Conservation (phyloP, 208 protist species). For the Trypanosoma theileri region DNA sequence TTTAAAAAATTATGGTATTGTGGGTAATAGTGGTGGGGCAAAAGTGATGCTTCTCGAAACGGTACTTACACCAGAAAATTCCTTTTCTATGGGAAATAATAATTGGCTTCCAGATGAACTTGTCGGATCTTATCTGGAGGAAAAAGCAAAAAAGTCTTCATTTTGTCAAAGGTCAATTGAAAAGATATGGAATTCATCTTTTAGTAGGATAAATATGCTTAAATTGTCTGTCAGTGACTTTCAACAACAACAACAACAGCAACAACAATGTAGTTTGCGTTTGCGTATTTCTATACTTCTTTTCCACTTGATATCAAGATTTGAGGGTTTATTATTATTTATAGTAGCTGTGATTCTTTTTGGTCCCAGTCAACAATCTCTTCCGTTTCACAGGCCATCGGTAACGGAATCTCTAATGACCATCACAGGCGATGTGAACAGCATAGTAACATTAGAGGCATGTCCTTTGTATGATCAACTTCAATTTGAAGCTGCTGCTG, state of each 20-base stretch:
- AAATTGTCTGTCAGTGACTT: constrained; percentile 20
- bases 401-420: constrained; percentile 35
- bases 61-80: constrained; percentile 10
- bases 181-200: background rate
- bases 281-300: constrained; percentile 19
- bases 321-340: constrained; percentile 52
- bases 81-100: background rate
- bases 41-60: constrained; percentile 30
- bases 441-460: constrained; percentile 44
- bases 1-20: constrained; percentile 31
- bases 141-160: constrained; percentile 2
- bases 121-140: constrained; percentile 19
- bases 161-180: background rate
- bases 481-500: constrained; percentile 47
- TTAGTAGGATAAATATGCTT: background rate
- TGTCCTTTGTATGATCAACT: constrained; percentile 62
- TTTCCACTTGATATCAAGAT: constrained; percentile 9
- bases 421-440: constrained; percentile 51
- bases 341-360: constrained; percentile 74
- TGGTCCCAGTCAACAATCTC: constrained; percentile 52
- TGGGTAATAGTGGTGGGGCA: constrained; percentile 17
- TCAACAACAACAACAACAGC: constrained; percentile 11
- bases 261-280: constrained; percentile 1
- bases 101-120: constrained; percentile 26
- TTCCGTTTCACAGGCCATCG: constrained; percentile 38